Base-by-base conservation (phyloP, 1,139 yeast genomes). In the Lizanozyma gosingica region DNA sequence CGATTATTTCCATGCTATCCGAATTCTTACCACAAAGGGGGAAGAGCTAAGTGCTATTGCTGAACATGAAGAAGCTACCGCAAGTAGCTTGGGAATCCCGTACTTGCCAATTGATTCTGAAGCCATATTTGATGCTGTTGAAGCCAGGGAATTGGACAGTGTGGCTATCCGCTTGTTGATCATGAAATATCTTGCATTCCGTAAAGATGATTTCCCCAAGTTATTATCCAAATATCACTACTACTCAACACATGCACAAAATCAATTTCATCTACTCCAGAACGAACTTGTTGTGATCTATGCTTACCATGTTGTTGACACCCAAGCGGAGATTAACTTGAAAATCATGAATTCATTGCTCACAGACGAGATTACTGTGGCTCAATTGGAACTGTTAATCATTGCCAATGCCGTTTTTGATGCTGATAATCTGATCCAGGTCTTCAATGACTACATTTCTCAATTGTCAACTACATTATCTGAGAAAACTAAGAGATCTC, bases 401-500 rank as follows among this genome's bases (percentile, higher is more conserved):
- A 47, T 68, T 11, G 60, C 65, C 2, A 52, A 57, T 27, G 44
- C 64, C 11, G 57, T 53, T 18, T 60, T 62, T 38, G 57, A 59
- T 33, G 53, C 56, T 11, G 62, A 62, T 16, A 45, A 47, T 35
- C 52, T 64, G 1, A 56, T 70, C 27, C 55, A 52, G 2, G 41
- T 65, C 14, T 70, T 63, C 51, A 70, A 70, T 42, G 62, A 65
- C 37, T 67, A 65, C 48, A 65, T 69, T 6, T 22, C 29, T 22
- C 29, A 22, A 22, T 22, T 22, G 29, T 22, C 29, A 6, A 22
- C 29, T 6, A 22, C 6, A 11, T 6, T 11, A 22, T 22, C 29
- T 41, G 59, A 56, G 3, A 42, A 37, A 2, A 57, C 67, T 1
- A 57, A 58, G 2, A 50, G 73, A 22, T 67, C 78, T 0, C 63